Evolutionary conservation across 2,329 filamentous ascomycete species (phyloP), one percentile per base, ranked within the genome.

Genomic region (Talaromyces albobiverticillius): DNA sequence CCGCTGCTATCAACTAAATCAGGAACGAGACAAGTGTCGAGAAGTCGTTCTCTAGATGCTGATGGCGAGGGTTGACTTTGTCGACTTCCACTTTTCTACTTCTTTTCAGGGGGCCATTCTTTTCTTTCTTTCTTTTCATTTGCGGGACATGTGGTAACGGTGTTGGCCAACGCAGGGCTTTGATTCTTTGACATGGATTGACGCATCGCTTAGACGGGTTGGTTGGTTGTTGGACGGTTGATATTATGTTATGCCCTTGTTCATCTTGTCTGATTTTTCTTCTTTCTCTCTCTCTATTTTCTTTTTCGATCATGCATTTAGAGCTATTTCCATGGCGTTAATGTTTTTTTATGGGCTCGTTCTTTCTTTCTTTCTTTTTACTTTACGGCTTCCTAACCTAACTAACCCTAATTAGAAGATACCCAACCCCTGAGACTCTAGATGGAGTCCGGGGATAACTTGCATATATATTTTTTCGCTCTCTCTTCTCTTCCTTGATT

Each of bases 1-100:
- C 69, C 71, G 14, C 40, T 57, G 38, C 26, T 57, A 5, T 43
- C 50, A 13, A 31, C 32, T 3, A 68, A 64, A 38, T 67, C 64
- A 29, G 57, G 57, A 3, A 46, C 60, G 20, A 58, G 59, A 14
- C 59, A 61, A 25, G 55, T 64, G 31, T 64, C 64, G 7, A 57
- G 68, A 47, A 66, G 67, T 46, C 67, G 64, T 31, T 73, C 71
- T 40, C 63, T 67, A 43, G 70, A 71, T 59, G 61, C 65, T 1
- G 66, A 55, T 26, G 56, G 43, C 26, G 42, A 53, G 31, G 53
- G 53, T n/a, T 57, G 41, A 56, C 50, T 18, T 43, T 32, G n/a
- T 51, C 36, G 14, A 20, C 11, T 54, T 41, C 13, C 18, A 14
- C 4, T 38, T 4, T 40, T 46, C 42, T 8, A n/a, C n/a, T 40